Evolutionary conservation across 306 rosid species (phyloP), one percentile per base, ranked within the genome.

Genomic region (Citrullus amarus): DNA sequence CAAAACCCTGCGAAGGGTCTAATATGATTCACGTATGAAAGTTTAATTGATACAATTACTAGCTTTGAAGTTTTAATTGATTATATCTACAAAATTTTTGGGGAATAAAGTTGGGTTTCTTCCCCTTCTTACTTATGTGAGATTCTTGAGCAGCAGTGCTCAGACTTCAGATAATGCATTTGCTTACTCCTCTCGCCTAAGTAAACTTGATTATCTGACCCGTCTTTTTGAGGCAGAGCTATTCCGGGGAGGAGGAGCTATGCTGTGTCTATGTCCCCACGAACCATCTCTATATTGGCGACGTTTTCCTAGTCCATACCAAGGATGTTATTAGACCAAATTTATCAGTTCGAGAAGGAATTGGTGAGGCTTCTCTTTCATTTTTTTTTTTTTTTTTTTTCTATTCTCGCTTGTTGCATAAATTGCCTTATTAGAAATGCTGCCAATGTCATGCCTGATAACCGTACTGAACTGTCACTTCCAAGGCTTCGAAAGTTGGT

Each of bases 211-310:
- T 50, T 30, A 17, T 22, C 50, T 76, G 36, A 36, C 34, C 60
- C 22, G 7, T 78, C 78, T 18, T 73, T 48, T 48, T 68, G 48
- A 62, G 4, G 78, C 89, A 92, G 97, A 88, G 77, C 62, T 92
- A 92, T 83, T 78, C 93, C 78, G 97, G 91, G 75, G 97, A 92
- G 22, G 97, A 92, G 84, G 93, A 90, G 89, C 82, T 92, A 65
- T 92, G 85, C 85, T 89, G 97, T 80, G 97, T 92, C 75, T 92
- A 92, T 78, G 93, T 92, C 78, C 97, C 97, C 36, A 92, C 97
- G 1, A 92, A 92, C 76, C 97, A 92, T 89, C 92, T 92, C 55
- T 92, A 92, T 81, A 90, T 92, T 11, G 97, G 97, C 32, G 97
- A 92, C 83, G 86, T 92, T 71, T 90, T 92, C 84, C 87, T 92